phyloP scores from a whole-genome alignment of 306 rosid genomes.

The Senna siamea region DNA sequence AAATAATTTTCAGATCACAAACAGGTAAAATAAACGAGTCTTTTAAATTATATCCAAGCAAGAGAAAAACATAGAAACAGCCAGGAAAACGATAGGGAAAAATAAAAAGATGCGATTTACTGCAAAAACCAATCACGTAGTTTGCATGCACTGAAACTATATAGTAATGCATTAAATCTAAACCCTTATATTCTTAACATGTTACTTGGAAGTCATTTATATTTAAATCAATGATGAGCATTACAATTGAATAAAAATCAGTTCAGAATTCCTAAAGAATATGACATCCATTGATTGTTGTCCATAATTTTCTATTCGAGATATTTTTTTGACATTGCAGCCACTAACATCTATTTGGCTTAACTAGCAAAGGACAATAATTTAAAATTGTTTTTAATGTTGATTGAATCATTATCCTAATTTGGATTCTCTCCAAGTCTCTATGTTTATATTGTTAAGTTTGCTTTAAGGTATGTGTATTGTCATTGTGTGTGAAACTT shows the following conservation, averaged over 20 bases:
- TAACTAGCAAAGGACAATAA: conserved; percentile 2
- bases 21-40: background rate
- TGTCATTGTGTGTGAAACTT: too few species aligned
- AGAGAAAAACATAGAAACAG: background rate
- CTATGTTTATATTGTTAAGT: too few species aligned
- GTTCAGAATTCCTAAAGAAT: background rate
- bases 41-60: background rate
- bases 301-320: background rate
- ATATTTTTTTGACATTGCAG: background rate
- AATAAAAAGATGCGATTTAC: background rate
- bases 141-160: background rate
- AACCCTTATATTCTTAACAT: background rate
- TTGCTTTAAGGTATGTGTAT: too few species aligned
- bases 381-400: too few species aligned
- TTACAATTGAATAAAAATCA: background rate
- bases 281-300: background rate
- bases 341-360: background rate
- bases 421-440: too few species aligned
- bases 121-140: background rate
- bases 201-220: background rate
- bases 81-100: background rate
- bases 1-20: background rate
- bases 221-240: background rate
- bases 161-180: background rate
- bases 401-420: too few species aligned